These are phyloP conservation scores for Solanum sejunctum DNA, from an alignment of 257 asterid species.

Conservation along the genomic window DNA sequence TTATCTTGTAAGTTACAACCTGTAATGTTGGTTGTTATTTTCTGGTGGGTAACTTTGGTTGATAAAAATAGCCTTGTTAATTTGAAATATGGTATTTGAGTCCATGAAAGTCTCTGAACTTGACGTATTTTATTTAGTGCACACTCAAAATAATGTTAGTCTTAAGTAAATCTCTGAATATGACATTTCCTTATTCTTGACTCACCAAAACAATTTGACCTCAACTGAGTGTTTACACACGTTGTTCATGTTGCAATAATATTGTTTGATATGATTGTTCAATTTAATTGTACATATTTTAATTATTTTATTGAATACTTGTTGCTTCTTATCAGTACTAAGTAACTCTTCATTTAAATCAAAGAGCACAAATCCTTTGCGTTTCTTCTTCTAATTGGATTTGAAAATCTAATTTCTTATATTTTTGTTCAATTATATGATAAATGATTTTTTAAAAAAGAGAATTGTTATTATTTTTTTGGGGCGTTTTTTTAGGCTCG, in stretches of 20 bases:
- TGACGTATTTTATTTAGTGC: not conserved
- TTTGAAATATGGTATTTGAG: slow-evolving; percentile 18
- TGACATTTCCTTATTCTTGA: not conserved
- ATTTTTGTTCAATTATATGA: not conserved
- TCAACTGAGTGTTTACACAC: not conserved
- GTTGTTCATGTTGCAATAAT: not conserved
- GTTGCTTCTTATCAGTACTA: not conserved
- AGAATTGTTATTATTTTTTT: not conserved
- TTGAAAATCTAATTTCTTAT: not conserved
- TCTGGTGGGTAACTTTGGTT: slow-evolving; percentile 8
- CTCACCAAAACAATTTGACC: not conserved
- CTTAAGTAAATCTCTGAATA: not conserved
- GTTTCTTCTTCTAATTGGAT: not conserved
- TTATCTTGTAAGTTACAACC: slow-evolving; percentile 16
- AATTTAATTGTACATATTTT: not conserved
- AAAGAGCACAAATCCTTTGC: not conserved
- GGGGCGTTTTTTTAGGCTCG: not conserved
- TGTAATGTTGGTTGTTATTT: slow-evolving; percentile 31
- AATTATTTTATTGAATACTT: not conserved
- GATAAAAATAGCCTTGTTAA: slow-evolving; percentile 16
- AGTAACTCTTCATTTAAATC: not conserved
- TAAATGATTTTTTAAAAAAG: not conserved
- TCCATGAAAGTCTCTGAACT: not conserved
- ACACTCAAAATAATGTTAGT: not conserved
- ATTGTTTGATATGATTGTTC: not conserved